Percentiles rank a stretch among this genome's conserved stretches.
Conservation (phyloP, 177 flowering plant genomes). For the Vitis hybrid region DNA sequence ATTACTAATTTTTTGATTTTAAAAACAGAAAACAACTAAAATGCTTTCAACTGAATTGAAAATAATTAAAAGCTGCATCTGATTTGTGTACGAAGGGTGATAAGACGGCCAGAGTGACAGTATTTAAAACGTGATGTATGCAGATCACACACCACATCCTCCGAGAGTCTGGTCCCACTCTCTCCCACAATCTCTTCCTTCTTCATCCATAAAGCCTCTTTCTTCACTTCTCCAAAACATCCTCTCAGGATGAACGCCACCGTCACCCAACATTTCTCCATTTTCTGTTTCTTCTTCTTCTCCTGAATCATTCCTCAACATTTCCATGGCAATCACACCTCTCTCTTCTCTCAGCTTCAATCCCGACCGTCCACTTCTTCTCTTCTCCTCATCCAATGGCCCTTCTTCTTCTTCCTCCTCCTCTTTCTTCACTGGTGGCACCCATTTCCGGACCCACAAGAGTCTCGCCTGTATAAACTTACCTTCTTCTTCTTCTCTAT, state of each 20-base stretch:
- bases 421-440: conserved; percentile 36
- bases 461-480: conserved; percentile 14
- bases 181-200: background rate
- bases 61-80: too few relatives aligned
- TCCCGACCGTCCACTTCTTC: conserved; percentile 23
- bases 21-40: too few relatives aligned
- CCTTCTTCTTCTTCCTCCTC: conserved; percentile 34
- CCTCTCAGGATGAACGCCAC: too few relatives aligned
- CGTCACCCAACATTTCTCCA: too few relatives aligned
- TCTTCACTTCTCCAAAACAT: background rate
- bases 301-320: conserved; percentile 6
- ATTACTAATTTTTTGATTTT: too few relatives aligned
- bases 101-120: background rate
- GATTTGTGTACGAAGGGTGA: too few relatives aligned
- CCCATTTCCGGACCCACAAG: conserved; percentile 21
- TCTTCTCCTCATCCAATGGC: conserved; percentile 9
- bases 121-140: background rate
- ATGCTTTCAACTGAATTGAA: too few relatives aligned
- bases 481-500: conserved; percentile 13
- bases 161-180: too few relatives aligned
- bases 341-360: conserved; percentile 20
- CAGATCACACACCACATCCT: conserved; percentile 1
- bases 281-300: background rate
- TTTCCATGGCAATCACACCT: conserved; percentile 33
- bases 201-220: conserved; percentile 2